Conservation (phyloP, 495 filamentous ascomycete genomes). For the Aspergillus affinis region DNA sequence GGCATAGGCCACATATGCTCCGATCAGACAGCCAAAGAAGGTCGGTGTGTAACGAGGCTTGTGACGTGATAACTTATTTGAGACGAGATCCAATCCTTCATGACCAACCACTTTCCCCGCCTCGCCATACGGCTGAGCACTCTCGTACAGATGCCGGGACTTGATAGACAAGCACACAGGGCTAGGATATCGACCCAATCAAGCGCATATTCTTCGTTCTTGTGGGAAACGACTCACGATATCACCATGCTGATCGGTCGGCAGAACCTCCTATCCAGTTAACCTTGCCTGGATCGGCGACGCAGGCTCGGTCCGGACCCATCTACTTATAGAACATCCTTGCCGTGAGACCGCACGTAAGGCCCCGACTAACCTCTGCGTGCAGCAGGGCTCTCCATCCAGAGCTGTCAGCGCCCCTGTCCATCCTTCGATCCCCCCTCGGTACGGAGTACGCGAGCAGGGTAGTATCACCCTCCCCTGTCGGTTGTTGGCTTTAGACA, state of each 20-base stretch:
- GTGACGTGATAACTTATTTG: not conserved
- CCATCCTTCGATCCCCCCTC: not conserved
- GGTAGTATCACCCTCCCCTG: too few relatives aligned
- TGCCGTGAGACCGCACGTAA: not conserved
- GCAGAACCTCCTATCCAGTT: slow-evolving; percentile 10
- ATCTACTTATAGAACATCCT: slow-evolving; percentile 1
- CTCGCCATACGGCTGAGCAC: not conserved
- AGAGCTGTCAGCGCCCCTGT: not conserved
- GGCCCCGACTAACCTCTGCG: not conserved
- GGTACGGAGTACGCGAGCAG: too few relatives aligned
- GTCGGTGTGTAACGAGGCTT: not conserved
- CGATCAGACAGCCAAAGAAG: not conserved
- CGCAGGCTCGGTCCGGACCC: not conserved
- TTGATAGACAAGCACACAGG: not conserved
- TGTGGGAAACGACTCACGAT: not conserved
- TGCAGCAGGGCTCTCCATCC: not conserved
- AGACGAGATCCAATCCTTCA: not conserved
- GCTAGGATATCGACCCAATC: slow-evolving; percentile 3
- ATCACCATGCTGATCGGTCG: slow-evolving; percentile 12
- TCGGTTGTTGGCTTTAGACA: too few relatives aligned
- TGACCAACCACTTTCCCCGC: not conserved
- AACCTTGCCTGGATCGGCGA: not conserved
- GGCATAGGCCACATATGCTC: not conserved
- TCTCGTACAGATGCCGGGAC: not conserved
- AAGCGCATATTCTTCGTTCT: not conserved